These are phyloP conservation scores for Pichia sp. DNA, from an alignment of 1,139 yeast species.

Conservation along the genomic window DNA sequence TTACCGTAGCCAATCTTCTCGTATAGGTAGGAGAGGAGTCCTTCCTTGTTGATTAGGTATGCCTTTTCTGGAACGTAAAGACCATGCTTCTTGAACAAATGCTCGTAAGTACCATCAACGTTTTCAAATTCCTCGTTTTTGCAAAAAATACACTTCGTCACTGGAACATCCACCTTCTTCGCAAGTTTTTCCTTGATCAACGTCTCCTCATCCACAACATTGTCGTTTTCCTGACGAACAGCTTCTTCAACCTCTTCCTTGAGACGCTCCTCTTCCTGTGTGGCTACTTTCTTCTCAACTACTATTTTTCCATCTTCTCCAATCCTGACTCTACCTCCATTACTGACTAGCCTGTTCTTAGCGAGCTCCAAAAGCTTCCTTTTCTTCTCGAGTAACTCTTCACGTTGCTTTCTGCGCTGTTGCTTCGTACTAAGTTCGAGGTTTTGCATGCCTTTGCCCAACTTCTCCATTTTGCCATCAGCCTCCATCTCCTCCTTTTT, in stretches of 20 bases:
- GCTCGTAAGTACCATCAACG: conserved; percentile 62
- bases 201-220: conserved; percentile 39
- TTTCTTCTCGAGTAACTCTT: conserved; percentile 61
- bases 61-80: conserved; percentile 79
- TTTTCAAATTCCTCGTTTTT: conserved; percentile 40
- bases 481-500: conserved; percentile 13
- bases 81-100: conserved; percentile 78
- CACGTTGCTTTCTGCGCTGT: conserved; percentile 58
- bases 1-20: conserved; percentile 84
- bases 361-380: conserved; percentile 58
- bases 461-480: background rate
- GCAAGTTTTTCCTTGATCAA: conserved; percentile 53
- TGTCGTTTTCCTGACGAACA: conserved; percentile 21
- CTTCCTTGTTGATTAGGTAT: conserved; percentile 64
- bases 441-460: conserved; percentile 15
- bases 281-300: conserved; percentile 16
- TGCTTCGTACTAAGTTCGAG: conserved; percentile 56
- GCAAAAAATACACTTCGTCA: conserved; percentile 77
- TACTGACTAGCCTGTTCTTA: conserved; percentile 47
- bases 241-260: conserved; percentile 21
- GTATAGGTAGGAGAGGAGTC: conserved; percentile 68
- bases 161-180: conserved; percentile 64
- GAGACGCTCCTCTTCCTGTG: conserved; percentile 18
- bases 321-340: conserved; percentile 32
- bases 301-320: conserved; percentile 24